Percentiles rank a stretch among this genome's conserved stretches.
phyloP scores from a whole-genome alignment of 805 yeast genomes.

The Lachancea waltii region DNA sequence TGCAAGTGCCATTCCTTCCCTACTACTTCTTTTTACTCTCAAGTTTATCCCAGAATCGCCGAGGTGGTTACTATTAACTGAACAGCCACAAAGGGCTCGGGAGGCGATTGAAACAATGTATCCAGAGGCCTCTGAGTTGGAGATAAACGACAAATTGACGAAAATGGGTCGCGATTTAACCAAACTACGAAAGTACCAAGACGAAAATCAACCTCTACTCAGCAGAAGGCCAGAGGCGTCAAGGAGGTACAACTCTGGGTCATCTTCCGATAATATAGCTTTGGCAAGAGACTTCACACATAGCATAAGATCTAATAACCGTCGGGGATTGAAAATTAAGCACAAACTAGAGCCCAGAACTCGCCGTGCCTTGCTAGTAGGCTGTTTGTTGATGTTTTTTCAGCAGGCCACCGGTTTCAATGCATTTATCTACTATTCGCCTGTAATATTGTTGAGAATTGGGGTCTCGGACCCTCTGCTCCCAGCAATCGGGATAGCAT shows the following conservation, averaged over 20 bases:
- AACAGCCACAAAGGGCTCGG: slow-evolving; percentile 33
- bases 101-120: slow-evolving; percentile 40
- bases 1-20: slow-evolving; percentile 39
- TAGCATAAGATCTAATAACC: background rate
- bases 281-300: background rate
- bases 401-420: slow-evolving; percentile 60
- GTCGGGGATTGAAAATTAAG: background rate
- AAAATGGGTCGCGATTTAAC: slow-evolving; percentile 42
- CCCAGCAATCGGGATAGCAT: slow-evolving; percentile 49
- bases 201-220: slow-evolving; percentile 23
- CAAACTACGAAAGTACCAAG: slow-evolving; percentile 30
- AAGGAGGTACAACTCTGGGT: slow-evolving; percentile 7
- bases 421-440: slow-evolving; percentile 57
- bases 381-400: slow-evolving; percentile 47
- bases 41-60: slow-evolving; percentile 49
- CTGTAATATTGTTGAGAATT: slow-evolving; percentile 47
- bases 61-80: slow-evolving; percentile 36
- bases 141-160: slow-evolving; percentile 41
- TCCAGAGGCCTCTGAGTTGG: slow-evolving; percentile 38
- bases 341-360: slow-evolving; percentile 31
- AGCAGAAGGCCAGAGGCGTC: slow-evolving; percentile 30
- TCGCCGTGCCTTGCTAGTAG: slow-evolving; percentile 38
- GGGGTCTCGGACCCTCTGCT: slow-evolving; percentile 49
- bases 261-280: slow-evolving; percentile 4
- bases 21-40: slow-evolving; percentile 32